Percentiles rank a stretch among this genome's conserved stretches.
phyloP scores from a whole-genome alignment of 441 rosid genomes.

The Mallotus japonicus region DNA sequence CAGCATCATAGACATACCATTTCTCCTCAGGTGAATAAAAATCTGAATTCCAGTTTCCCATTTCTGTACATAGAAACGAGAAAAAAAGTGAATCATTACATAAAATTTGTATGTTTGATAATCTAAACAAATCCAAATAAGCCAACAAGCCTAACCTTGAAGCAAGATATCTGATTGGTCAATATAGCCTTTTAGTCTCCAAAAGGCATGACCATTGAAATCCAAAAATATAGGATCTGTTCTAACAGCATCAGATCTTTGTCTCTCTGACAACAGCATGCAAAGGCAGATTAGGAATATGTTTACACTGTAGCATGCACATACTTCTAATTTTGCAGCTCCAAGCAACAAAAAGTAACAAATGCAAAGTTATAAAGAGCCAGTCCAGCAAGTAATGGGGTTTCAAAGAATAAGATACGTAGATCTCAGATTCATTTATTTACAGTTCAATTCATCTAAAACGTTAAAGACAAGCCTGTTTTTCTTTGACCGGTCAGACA shows the following conservation, averaged over 20 bases:
- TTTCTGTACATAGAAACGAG: constrained; percentile 32
- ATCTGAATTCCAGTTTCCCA: constrained; percentile 37
- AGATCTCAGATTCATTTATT: not conserved
- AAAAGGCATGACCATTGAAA: constrained; percentile 47
- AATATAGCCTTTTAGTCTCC: constrained; percentile 52
- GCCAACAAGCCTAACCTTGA: constrained; percentile 54
- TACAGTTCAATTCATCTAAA: not conserved
- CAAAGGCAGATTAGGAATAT: constrained; percentile 1
- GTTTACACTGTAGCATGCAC: not conserved
- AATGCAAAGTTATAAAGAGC: not conserved
- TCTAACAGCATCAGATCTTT: constrained; percentile 64
- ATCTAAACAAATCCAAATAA: constrained; percentile 9
- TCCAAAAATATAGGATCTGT: constrained; percentile 49
- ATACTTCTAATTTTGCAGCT: not conserved
- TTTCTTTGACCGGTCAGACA: not conserved
- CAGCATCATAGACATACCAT: constrained; percentile 62
- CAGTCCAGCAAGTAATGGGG: not conserved
- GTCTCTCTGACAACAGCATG: constrained; percentile 35
- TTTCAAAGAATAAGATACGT: not conserved
- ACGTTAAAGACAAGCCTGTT: not conserved
- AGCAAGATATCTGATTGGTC: constrained; percentile 48
- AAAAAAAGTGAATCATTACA: not conserved
- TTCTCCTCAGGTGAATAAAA: constrained; percentile 48
- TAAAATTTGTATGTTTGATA: not conserved
- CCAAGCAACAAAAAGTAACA: not conserved